Evolutionary conservation across 306 rosid species (phyloP).

Genomic region (Acacia confusa): DNA sequence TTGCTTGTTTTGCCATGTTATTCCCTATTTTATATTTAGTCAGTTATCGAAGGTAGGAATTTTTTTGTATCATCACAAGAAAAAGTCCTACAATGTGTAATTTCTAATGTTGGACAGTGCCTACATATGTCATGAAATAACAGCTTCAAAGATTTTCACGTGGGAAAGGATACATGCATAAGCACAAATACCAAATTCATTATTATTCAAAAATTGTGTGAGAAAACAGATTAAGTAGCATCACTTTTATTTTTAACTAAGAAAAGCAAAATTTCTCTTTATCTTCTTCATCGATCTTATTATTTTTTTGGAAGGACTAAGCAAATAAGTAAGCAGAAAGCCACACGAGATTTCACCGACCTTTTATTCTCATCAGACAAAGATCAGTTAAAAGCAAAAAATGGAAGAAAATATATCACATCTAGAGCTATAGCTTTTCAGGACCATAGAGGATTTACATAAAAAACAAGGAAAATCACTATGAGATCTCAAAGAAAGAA

Average conservation of each 20-base stretch:
- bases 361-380: conserved; percentile 11
- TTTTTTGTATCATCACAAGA: too few species aligned
- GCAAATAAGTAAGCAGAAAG: not conserved
- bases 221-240: not conserved
- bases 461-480: not conserved
- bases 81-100: not conserved
- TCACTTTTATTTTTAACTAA: not conserved
- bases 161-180: conserved; percentile 9
- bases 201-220: not conserved
- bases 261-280: not conserved
- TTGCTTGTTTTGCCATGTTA: not conserved
- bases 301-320: not conserved
- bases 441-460: conserved; percentile 10
- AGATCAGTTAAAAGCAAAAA: not conserved
- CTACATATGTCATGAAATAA: conserved; percentile 7
- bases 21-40: not conserved
- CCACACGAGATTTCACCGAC: not conserved
- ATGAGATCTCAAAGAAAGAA: too few species aligned
- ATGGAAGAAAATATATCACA: conserved; percentile 10
- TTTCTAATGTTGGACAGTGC: not conserved
- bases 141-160: conserved; percentile 3
- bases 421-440: not conserved
- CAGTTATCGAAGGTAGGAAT: not conserved
- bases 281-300: not conserved
- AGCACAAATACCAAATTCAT: conserved; percentile 18